These are phyloP conservation scores for Calonectria pseudoturangicola DNA, from an alignment of 2,329 filamentous ascomycete species.

Conservation along the genomic window DNA sequence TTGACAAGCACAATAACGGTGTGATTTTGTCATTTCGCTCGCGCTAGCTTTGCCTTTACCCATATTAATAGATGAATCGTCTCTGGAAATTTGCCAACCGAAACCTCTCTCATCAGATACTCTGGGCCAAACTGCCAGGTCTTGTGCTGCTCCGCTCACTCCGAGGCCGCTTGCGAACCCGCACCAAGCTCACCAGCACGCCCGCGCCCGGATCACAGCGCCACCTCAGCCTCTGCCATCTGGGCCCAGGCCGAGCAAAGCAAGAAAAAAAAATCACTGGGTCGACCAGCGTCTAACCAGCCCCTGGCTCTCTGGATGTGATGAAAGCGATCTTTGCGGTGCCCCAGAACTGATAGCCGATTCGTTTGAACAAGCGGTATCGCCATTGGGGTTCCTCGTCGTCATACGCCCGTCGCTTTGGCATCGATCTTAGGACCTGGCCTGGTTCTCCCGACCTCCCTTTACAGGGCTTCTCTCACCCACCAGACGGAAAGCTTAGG, in stretches of 20 bases:
- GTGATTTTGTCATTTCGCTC: conserved; percentile 26
- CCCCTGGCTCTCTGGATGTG: conserved; percentile 30
- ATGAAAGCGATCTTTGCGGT: conserved; percentile 28
- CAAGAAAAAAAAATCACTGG: conserved; percentile 24
- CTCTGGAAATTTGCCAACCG: neutral
- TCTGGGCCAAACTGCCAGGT: conserved; percentile 20
- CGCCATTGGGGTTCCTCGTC: conserved; percentile 16
- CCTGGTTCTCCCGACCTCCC: conserved; percentile 29
- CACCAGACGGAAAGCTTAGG: conserved; percentile 27
- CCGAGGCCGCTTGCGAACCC: conserved; percentile 33
- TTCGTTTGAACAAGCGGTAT: neutral
- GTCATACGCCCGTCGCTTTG: conserved; percentile 25
- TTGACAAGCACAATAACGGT: conserved; percentile 22
- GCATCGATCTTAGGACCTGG: conserved; percentile 24
- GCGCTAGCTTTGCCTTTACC: conserved; percentile 1
- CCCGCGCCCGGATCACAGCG: conserved; percentile 37
- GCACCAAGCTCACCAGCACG: conserved; percentile 35
- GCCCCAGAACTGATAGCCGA: conserved; percentile 21
- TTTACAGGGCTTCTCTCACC: conserved; percentile 24
- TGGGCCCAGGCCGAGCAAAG: conserved; percentile 25
- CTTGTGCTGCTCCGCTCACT: conserved; percentile 28
- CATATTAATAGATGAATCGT: conserved; percentile 19
- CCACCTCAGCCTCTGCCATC: conserved; percentile 42
- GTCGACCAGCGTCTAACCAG: conserved; percentile 26
- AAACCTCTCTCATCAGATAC: conserved; percentile 11